Conservation (phyloP, 2,329 filamentous ascomycete species). For the Diaporthe sp. region DNA sequence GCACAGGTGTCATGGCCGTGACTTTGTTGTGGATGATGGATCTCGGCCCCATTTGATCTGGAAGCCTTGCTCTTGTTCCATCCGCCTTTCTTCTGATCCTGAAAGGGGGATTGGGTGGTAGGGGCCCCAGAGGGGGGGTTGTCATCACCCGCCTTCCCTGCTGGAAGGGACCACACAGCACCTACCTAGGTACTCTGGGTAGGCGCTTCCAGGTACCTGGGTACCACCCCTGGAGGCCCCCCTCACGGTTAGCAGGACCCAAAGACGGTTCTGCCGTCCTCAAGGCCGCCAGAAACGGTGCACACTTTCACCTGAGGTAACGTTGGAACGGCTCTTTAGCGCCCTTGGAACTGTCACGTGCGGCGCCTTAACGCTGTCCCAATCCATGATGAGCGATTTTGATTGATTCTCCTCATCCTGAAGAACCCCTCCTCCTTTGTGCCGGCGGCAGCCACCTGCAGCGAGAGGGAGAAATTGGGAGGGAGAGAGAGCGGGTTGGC, state of each 20-base stretch:
- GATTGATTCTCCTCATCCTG: constrained; percentile 5
- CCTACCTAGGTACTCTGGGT: neutral
- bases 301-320: constrained; percentile 9
- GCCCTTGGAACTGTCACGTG: constrained; percentile 17
- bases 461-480: neutral
- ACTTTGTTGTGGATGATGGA: constrained; percentile 19
- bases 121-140: neutral
- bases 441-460: constrained; percentile 26
- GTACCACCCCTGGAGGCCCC: constrained; percentile 18
- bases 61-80: constrained; percentile 27
- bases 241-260: neutral
- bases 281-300: constrained; percentile 16
- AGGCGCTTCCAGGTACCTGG: no score
- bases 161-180: neutral
- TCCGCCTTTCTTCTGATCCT: constrained; percentile 17
- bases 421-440: constrained; percentile 21
- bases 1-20: neutral
- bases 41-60: constrained; percentile 22
- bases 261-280: neutral
- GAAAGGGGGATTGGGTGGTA: constrained; percentile 14
- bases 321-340: constrained; percentile 21
- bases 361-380: constrained; percentile 9
- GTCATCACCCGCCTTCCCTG: neutral
- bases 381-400: constrained; percentile 13
- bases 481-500: neutral